A percentile compares a stretch with the other conserved stretches of the same genome.
These are phyloP conservation scores for Ensete glaucum DNA, from an alignment of 176 grass and related monocot genomes.

Conservation along the genomic window DNA sequence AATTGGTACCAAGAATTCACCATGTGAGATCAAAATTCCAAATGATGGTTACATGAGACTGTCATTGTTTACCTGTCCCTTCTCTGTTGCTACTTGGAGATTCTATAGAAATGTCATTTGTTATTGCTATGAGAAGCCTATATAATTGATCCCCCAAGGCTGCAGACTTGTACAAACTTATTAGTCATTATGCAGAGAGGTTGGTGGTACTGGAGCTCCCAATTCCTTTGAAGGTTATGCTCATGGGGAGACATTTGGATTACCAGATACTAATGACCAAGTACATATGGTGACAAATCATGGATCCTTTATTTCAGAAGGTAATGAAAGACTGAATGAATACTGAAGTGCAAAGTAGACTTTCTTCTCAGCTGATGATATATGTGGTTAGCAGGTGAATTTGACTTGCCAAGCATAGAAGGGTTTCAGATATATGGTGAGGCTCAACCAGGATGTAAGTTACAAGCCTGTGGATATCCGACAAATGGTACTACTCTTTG, in stretches of 20 bases:
- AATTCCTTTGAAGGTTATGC: conserved; percentile 50
- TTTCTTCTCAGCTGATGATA: conserved; percentile 33
- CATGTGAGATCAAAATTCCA: neutral
- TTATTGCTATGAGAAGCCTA: neutral
- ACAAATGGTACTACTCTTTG: conserved; percentile 91
- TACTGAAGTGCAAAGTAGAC: conserved; percentile 11
- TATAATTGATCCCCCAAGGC: neutral
- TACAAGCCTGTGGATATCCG: conserved; percentile 70
- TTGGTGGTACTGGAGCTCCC: conserved; percentile 27
- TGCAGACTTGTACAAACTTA: neutral
- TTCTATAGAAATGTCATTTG: neutral
- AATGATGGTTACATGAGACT: neutral
- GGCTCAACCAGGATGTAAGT: conserved; percentile 42
- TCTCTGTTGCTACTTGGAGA: neutral
- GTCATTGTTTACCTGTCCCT: neutral
- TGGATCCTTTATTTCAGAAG: conserved; percentile 39
- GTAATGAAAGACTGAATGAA: conserved; percentile 39
- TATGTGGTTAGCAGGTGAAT: conserved; percentile 37
- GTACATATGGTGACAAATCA: conserved; percentile 25
- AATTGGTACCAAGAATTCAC: neutral
- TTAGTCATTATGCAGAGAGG: conserved; percentile 39
- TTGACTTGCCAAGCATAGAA: conserved; percentile 61
- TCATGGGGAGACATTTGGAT: conserved; percentile 26
- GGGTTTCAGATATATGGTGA: conserved; percentile 81
- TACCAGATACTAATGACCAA: conserved; percentile 28